Evolutionary conservation across 2,329 filamentous ascomycete species (phyloP), one percentile per base, ranked within the genome.

Genomic region (Xylariaceae sp.): DNA sequence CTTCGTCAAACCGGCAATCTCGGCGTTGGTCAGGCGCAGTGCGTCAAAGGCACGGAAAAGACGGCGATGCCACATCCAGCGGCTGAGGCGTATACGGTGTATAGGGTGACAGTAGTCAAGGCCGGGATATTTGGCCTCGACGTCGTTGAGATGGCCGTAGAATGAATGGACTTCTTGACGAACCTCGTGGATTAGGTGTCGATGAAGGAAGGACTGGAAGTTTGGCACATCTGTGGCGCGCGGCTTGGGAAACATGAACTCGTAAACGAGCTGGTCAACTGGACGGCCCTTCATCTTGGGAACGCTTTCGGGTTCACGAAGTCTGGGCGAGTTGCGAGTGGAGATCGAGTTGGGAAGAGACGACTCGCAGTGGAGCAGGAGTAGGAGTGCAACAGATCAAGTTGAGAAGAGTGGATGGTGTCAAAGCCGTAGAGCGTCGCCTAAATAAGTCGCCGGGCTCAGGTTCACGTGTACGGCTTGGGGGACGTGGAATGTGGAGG

Each of bases 41-140:
- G 74, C 76, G 73, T 92, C 88, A 68, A 93, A 91, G 34, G 88
- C 88, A 47, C 85, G 83, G 73, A 93, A 92, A 10, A 93, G 81
- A 59, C 86, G 83, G 62, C 85, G 81, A 73, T 93, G 89, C 83
- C 89, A 90, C 13, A 82, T 83, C 79, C 88, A 92, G 61, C 88
- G 86, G 67, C 85, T 83, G 7, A 93, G 83, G n/a, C 89, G 87
- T 72, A 88, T 86, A 64, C 88, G 87, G 74, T 93, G 89, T 6
- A 87, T 88, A 23, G 75, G 77, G 70, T 89, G 80, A 61, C 82
- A 85, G 77, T 93, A 93, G 77, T 93, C 89, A 58, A 93, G 82
- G 35, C 89, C 89, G 0, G 89, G 89, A 66, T 92, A 92, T 68
- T 90, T 89, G 65, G 89, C 88, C 77, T 93, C 89, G 66, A 88